Base-by-base conservation (phyloP, 805 yeast species). In the Ogataea salicorniae region DNA sequence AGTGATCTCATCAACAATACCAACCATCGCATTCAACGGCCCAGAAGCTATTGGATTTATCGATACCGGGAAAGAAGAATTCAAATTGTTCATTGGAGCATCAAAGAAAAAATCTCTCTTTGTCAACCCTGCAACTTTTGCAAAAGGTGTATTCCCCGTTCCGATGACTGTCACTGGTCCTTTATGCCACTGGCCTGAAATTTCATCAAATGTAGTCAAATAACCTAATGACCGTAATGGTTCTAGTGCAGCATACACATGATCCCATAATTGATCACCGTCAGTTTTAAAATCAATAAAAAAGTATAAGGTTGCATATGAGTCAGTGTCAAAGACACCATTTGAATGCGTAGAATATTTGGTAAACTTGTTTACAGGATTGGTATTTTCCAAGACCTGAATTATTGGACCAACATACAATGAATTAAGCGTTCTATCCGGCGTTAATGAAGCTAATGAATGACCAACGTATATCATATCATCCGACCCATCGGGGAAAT, bases 231-330 rank as follows among this genome's bases (percentile, higher is more conserved):
- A 71, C 9, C 73, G 67, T 23, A 83, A 71, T 6, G 75, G 71
- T 37, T 68, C 60, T 34, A 84, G 68, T 18, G 71, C 67, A 4
- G 64, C 60, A 50, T 70, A 64, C 37, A 85, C 63, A 15, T 67
- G 60, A 1, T 63, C 60, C 61, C 77, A 83, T 1, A 82, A 74
- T 3, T 68, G 69, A 17, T 65, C 62, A 13, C 84, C 77, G 41
- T 75, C 75, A 4, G 80, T 70, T 55, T 82, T 82, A 52, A 81
- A 70, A 61, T 85, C 91, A 56, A 84, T 69, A 66, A 80, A 79
- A 26, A 84, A 66, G 59, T 74, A 79, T 16, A 82, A 60, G 1
- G 87, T 76, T 16, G 69, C 63, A 44, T 67, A 72, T 0, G 80
- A 75, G 34, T 74, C 70, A 43, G 77, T 70, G 46, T 68, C 64